Conservation (phyloP, 2,329 filamentous ascomycete genomes). For the Penicillium verrucosum region DNA sequence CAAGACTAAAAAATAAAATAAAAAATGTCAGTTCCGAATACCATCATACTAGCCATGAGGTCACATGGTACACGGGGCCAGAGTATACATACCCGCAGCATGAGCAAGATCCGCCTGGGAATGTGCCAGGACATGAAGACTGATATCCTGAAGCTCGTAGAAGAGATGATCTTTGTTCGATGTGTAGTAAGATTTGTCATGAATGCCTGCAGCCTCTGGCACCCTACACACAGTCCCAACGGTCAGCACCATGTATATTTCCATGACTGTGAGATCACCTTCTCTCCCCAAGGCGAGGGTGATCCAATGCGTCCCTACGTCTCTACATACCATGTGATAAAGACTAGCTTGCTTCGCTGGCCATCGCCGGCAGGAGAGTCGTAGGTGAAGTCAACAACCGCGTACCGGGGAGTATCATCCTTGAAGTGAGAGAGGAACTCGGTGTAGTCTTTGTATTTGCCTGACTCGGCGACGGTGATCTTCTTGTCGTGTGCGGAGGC, state of each 20-base stretch:
- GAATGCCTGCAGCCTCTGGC: constrained; percentile 13
- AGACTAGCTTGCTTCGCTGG: constrained; percentile 17
- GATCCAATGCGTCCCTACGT: background rate
- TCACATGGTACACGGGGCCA: background rate
- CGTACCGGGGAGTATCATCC: constrained; percentile 15
- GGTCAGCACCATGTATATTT: background rate
- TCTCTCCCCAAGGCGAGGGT: background rate
- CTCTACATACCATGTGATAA: constrained; percentile 21
- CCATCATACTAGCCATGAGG: background rate
- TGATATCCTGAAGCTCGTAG: constrained; percentile 16
- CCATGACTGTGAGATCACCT: background rate
- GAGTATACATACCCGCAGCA: constrained; percentile 11
- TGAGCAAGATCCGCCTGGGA: constrained; percentile 15
- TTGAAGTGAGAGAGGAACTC: constrained; percentile 17
- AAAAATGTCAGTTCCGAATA: background rate
- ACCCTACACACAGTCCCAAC: constrained; percentile 11
- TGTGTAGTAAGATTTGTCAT: constrained; percentile 20
- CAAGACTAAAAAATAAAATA: constrained; percentile 7
- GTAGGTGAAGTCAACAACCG: constrained; percentile 18
- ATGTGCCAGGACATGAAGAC: constrained; percentile 21
- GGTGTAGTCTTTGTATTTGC: constrained; percentile 16
- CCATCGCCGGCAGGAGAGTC: constrained; percentile 14
- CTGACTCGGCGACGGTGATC: constrained; percentile 16
- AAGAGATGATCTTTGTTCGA: constrained; percentile 21
- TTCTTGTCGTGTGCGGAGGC: constrained; percentile 21